Conservation (phyloP, 1,139 yeast genomes). For the Pichia sp. region DNA sequence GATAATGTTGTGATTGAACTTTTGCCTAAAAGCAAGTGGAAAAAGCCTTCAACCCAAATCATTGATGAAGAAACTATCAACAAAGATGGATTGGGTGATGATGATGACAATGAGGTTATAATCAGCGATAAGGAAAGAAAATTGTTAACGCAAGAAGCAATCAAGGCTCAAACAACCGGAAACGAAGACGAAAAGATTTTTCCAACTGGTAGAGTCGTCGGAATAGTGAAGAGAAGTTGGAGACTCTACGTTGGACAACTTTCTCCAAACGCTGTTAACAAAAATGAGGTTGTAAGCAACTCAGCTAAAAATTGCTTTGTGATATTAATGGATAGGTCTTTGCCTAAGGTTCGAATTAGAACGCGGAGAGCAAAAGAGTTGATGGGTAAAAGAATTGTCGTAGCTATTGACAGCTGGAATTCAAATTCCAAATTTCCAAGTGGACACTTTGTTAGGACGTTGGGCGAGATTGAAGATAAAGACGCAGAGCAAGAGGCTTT, state of each 20-base stretch:
- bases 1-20: slow-evolving; percentile 90
- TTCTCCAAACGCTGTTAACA: slow-evolving; percentile 70
- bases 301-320: slow-evolving; percentile 80
- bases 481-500: slow-evolving; percentile 97
- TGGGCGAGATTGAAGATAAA: slow-evolving; percentile 87
- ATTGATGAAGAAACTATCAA: slow-evolving; percentile 68
- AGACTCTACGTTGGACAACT: slow-evolving; percentile 94
- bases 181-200: slow-evolving; percentile 47
- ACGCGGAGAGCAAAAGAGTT: slow-evolving; percentile 83
- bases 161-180: slow-evolving; percentile 47
- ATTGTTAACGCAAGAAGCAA: slow-evolving; percentile 72
- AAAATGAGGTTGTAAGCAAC: slow-evolving; percentile 41
- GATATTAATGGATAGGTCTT: slow-evolving; percentile 78
- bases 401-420: slow-evolving; percentile 93
- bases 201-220: slow-evolving; percentile 92
- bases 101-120: slow-evolving; percentile 44
- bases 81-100: slow-evolving; percentile 58
- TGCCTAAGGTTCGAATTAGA: slow-evolving; percentile 82
- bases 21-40: slow-evolving; percentile 84
- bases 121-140: slow-evolving; percentile 75
- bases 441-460: slow-evolving; percentile 87
- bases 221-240: slow-evolving; percentile 89
- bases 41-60: slow-evolving; percentile 73
- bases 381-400: slow-evolving; percentile 82
- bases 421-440: slow-evolving; percentile 78